Percentiles rank a stretch among this genome's conserved stretches.
Evolutionary conservation across 352 stramenopile genomes (phyloP).

Genomic region (Globisporangium rhizosaccharum): DNA sequence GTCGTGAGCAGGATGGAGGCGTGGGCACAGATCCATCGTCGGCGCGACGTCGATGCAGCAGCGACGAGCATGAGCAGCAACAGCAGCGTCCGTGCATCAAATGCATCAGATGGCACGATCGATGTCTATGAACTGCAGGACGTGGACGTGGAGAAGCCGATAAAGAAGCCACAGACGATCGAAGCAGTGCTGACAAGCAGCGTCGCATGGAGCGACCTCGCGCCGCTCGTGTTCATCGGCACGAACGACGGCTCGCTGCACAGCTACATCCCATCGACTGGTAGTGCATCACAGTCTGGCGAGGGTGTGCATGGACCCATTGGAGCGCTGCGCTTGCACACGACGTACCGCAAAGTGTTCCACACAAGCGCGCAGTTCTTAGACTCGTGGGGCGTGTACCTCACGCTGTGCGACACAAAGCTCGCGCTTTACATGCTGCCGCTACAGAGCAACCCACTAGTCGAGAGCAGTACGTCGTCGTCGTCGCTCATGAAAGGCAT

Average conservation of each 20-base stretch:
- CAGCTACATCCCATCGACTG: constrained; percentile 32
- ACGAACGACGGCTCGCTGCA: constrained; percentile 54
- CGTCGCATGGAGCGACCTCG: constrained; percentile 25
- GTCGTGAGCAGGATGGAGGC: constrained; percentile 2
- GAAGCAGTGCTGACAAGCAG: constrained; percentile 41
- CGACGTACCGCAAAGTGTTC: constrained; percentile 58
- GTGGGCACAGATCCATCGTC: constrained; percentile 7
- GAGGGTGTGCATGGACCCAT: constrained; percentile 1
- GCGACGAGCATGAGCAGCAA: not conserved
- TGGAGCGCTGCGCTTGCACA: constrained; percentile 39
- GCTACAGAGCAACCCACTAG: constrained; percentile 37
- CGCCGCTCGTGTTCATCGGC: constrained; percentile 49
- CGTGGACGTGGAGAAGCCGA: constrained; percentile 47
- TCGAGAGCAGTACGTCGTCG: constrained; percentile 20
- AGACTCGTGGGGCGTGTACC: constrained; percentile 63
- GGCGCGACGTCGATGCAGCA: not conserved
- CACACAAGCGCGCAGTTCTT: constrained; percentile 47
- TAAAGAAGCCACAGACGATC: constrained; percentile 52
- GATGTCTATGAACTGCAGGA: constrained; percentile 36
- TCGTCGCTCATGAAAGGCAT: constrained; percentile 15
- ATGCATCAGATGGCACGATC: not conserved
- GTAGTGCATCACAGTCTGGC: constrained; percentile 3
- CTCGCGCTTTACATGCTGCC: constrained; percentile 60
- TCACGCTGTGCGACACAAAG: constrained; percentile 52
- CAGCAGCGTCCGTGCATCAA: not conserved